Base-by-base conservation (phyloP, 306 rosid species). In the Crataegus laevigata region DNA sequence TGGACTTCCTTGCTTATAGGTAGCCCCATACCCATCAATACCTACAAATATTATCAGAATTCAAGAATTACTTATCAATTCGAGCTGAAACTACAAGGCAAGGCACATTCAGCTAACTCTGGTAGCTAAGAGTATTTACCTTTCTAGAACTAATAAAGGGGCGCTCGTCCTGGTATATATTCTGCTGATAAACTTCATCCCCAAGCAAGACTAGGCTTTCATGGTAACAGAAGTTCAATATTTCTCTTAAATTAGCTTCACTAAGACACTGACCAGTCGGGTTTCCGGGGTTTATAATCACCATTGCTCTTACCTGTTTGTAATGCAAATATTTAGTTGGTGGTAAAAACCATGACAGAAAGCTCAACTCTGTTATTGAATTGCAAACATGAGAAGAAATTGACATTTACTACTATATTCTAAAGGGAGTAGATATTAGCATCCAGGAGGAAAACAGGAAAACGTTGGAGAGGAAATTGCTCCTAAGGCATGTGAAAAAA, bases 251-350 rank as follows among this genome's bases (percentile, higher is more conserved):
- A 84, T 96, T 96, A 32, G 90, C 87, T 87, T 77, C 89, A 83
- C 96, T 96, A 24, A 96, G 88, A 78, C 99, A 96, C 82, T 96
- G 99, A 43, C 99, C 99, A 54, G 99, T 96, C 30, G 99, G 99
- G 60, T 96, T 96, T 24, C 99, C 99, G 69, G 99, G 99, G 72
- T 96, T 96, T 79, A 96, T 96, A 71, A 96, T 96, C 87, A 96
- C 99, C 99, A 96, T 92, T 55, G 99, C 99, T 88, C 90, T 96
- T 76, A 96, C 91, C 99, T 96, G 80, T 55, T 77, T 70, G 80
- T 78, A 74, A 73, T 77, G 80, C 76, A 62, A 15, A 59, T 60
- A 40, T 55, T 29, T 66, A 75, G 63, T 72, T 38, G 76, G 57
- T 11, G 11, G 28, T 72, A 28, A 25, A 60, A 40, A 73, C 25